Conservation (phyloP, 192 early-diverging fungal genomes). For the Diversispora eburnea region DNA sequence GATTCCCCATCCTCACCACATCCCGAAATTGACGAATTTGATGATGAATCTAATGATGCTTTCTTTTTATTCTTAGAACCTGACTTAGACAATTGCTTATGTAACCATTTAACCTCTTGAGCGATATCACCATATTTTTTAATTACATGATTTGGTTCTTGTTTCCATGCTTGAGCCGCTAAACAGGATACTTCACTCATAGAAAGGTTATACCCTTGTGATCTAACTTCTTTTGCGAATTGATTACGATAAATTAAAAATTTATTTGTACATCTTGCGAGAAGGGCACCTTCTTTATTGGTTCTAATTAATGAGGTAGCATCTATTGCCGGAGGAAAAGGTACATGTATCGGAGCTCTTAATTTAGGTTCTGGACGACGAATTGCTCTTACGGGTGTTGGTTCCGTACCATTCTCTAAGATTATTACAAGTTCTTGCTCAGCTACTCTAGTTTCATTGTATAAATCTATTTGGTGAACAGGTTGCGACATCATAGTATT, state of each 20-base stretch:
- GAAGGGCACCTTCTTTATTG: conserved; percentile 20
- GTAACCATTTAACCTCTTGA: conserved; percentile 23
- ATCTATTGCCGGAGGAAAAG: conserved; percentile 25
- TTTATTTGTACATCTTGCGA: conserved; percentile 25
- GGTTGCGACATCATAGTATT: background rate
- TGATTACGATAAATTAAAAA: conserved; percentile 32
- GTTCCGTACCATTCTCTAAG: background rate
- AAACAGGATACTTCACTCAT: conserved; percentile 28
- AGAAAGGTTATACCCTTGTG: conserved; percentile 22
- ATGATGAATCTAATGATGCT: background rate
- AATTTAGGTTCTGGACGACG: background rate
- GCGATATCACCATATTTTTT: conserved; percentile 22
- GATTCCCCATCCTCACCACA: background rate
- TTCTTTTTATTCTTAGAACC: background rate
- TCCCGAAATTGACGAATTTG: background rate
- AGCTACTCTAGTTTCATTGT: background rate
- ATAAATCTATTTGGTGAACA: background rate
- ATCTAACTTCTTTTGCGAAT: conserved; percentile 21
- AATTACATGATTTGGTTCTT: conserved; percentile 27
- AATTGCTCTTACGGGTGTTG: conserved; percentile 17
- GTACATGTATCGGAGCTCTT: conserved; percentile 11
- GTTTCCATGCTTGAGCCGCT: conserved; percentile 26
- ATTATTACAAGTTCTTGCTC: conserved; percentile 21
- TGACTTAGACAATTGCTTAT: conserved; percentile 20
- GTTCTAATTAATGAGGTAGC: conserved; percentile 8